Evolutionary conservation across 148 eudicot species (phyloP), one percentile per base, ranked within the genome.

Genomic region (Fagopyrum homotropicum): DNA sequence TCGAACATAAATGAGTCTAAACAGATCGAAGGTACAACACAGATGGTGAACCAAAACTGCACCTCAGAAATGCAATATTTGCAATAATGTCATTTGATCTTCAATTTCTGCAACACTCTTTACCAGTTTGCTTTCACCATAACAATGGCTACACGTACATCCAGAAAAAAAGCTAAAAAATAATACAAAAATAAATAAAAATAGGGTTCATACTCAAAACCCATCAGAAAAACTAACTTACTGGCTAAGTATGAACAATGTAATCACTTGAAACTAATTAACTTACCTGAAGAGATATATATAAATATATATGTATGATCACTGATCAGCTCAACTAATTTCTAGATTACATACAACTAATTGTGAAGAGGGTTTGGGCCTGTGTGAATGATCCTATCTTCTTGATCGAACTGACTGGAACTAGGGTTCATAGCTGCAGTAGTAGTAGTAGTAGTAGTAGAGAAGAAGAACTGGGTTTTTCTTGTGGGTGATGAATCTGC

Each of bases 321-420:
- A 16, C 30, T 44, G 17, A 12, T 12, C n/a, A 30, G 72, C 22
- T 43, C 2, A 40, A 69, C 72, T 69, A 35, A 35, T 35, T 35
- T 35, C 40, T 35, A 69, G 49, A 15, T 47, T 22, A 45, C 51
- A 69, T 45, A 40, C 10, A n/a, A 49, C 74, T 72, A 72, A 29
- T 72, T 72, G 74, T 72, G 74, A 26, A 72, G 74, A 47, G 74
- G 74, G 74, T 72, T 72, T 19, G 74, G 74, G 55, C 74, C 74
- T 9, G 74, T 72, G 55, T 47, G 74, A 40, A 72, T 45, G 55
- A 72, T 47, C 16, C 74, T 72, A 56, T 72, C 55, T 40, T 72
- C 74, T 45, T 72, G 43, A 26, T 51, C 49, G 7, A 72, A 72
- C 57, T 22, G 44, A 70, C 46, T 14, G 50, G 74, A 49, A 29